Percentiles rank a stretch among this genome's conserved stretches.
These are phyloP conservation scores for Zizania latifolia DNA, from an alignment of 176 grass and related monocot genomes.

Conservation along the genomic window DNA sequence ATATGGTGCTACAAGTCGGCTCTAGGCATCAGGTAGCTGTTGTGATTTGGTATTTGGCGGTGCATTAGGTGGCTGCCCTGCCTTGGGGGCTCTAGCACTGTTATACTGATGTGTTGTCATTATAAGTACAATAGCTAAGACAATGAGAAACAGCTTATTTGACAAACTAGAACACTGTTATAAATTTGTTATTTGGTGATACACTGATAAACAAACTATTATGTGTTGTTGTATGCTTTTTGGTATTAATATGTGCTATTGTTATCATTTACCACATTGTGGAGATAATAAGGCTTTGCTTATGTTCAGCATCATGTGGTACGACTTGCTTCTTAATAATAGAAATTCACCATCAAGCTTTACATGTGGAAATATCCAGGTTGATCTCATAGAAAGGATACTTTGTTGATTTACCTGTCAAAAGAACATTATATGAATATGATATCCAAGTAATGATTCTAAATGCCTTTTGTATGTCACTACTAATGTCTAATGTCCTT, in stretches of 20 bases:
- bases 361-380: background rate
- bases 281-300: no score
- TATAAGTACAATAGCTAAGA: background rate
- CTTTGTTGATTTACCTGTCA: background rate
- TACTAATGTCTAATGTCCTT: background rate
- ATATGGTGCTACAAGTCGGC: constrained; percentile 1
- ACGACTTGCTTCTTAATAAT: background rate
- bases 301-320: background rate
- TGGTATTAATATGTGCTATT: no score
- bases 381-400: background rate
- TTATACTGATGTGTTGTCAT: background rate
- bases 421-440: no score
- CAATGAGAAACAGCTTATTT: background rate
- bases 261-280: no score
- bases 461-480: background rate
- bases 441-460: background rate
- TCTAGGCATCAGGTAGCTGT: no score
- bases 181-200: background rate
- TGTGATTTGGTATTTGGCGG: no score
- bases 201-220: background rate
- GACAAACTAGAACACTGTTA: background rate
- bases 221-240: background rate
- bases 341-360: background rate
- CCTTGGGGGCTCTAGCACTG: no score
- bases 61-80: no score